Percentiles rank a stretch among this genome's conserved stretches.
phyloP scores from a whole-genome alignment of 768 basidiomycete genomes.

The Calvatia gigantea region DNA sequence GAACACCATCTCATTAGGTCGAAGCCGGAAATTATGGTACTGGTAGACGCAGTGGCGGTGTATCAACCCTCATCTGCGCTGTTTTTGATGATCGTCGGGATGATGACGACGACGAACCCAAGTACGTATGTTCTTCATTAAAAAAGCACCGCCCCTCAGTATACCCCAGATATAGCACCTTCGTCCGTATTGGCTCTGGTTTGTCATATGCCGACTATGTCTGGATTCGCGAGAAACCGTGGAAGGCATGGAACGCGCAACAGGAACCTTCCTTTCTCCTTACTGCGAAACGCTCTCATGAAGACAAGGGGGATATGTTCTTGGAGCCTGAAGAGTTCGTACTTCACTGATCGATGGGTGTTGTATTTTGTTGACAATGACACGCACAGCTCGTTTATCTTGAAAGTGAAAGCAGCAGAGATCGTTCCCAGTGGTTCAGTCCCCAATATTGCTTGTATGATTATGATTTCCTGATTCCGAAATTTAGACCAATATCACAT shows the following conservation, averaged over 20 bases:
- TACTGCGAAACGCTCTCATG: conserved; percentile 55
- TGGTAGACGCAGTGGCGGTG: conserved; percentile 81
- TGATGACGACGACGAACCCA: conserved; percentile 58
- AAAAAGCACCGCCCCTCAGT: not conserved
- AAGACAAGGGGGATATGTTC: conserved; percentile 90
- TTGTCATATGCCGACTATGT: conserved; percentile 83
- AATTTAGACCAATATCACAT: conserved; percentile 75
- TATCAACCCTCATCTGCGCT: conserved; percentile 88
- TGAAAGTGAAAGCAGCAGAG: conserved; percentile 93
- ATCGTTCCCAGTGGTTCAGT: conserved; percentile 69
- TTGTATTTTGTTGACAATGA: not conserved
- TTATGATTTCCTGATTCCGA: conserved; percentile 8
- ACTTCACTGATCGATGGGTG: not conserved
- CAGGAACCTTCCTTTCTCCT: conserved; percentile 67
- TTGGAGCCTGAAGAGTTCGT: conserved; percentile 84
- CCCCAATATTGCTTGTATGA: not conserved
- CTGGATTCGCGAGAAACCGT: conserved; percentile 79
- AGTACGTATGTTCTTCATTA: conserved; percentile 35
- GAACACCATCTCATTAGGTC: not conserved
- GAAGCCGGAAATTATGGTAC: conserved; percentile 85
- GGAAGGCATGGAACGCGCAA: conserved; percentile 78
- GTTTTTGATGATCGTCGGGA: conserved; percentile 71
- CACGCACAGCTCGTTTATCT: conserved; percentile 78
- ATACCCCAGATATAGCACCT: conserved; percentile 67
- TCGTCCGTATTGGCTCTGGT: conserved; percentile 89